phyloP scores from a whole-genome alignment of 1,139 yeast species.

The Candida gigantensis region DNA sequence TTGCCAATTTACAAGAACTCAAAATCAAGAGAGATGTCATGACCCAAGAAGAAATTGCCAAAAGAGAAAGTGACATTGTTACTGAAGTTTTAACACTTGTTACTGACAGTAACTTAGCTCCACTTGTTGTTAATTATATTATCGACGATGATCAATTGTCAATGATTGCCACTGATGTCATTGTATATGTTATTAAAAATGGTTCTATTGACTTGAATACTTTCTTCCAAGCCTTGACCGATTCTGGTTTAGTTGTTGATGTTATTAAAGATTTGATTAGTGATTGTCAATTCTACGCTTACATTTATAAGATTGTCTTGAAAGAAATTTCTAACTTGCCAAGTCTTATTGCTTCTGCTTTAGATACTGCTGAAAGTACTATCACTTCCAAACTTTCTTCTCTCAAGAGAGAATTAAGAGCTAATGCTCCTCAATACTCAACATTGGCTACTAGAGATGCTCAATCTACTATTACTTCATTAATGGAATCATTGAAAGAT shows the following conservation, averaged over 20 bases:
- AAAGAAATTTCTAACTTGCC: conserved; percentile 34
- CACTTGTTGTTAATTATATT: conserved; percentile 35
- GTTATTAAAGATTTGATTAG: conserved; percentile 39
- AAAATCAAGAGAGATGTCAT: conserved; percentile 31
- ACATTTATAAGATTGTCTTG: conserved; percentile 40
- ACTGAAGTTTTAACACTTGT: conserved; percentile 45
- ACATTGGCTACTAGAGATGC: conserved; percentile 18
- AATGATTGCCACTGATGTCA: conserved; percentile 30
- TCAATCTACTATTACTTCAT: conserved; percentile 30
- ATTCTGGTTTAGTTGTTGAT: conserved; percentile 45
- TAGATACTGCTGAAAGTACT: conserved; percentile 26
- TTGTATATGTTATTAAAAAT: conserved; percentile 32
- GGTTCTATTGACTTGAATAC: conserved; percentile 39
- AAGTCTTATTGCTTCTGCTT: conserved; percentile 23
- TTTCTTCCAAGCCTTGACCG: conserved; percentile 43
- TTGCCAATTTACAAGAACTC: conserved; percentile 31
- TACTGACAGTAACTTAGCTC: conserved; percentile 41
- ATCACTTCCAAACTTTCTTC: conserved; percentile 11
- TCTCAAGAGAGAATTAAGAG: conserved; percentile 16
- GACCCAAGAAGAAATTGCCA: conserved; percentile 26
- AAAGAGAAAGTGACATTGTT: conserved; percentile 45
- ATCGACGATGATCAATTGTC: conserved; percentile 35
- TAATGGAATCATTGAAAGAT: conserved; percentile 47
- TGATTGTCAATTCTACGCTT: conserved; percentile 45
- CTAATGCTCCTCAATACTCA: conserved; percentile 8